Evolutionary conservation across 1,284 basidiomycete genomes (phyloP), one percentile per base, ranked within the genome.

Genomic region (Irpex rosettiformis): DNA sequence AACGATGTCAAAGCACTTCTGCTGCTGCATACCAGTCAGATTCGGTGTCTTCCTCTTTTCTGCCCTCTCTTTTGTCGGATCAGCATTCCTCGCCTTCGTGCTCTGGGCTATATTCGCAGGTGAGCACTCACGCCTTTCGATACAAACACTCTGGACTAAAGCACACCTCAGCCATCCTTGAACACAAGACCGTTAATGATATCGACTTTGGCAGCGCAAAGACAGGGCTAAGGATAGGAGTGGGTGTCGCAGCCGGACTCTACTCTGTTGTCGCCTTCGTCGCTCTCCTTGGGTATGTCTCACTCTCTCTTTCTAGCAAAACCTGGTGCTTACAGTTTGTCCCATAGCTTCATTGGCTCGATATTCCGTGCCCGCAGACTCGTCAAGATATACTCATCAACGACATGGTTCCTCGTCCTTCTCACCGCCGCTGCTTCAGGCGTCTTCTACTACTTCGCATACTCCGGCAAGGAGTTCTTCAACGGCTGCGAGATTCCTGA

Each of bases 21-120:
- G 81, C 70, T 84, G 78, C 70, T 85, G 83, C 68, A 76, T 86
- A 62, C 81, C 84, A 42, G 81, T 86, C 65, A 77, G 83, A 58
- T 71, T 80, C 42, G 84, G 81, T 60, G 83, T 85, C 49, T 82
- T 86, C 69, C 75, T 86, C 62, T 74, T 85, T 61, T 79, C 80
- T 25, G 65, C 81, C 21, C 59, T 82, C 25, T 75, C 76, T 33
- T 72, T 81, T 63, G 57, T 77, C 29, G 67, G 71, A 13, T 76
- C 78, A 18, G 73, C 73, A 2, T 62, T 77, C 21, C 62, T 79
- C 3, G 75, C 81, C 51, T 74, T 71, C 16, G 64, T 75, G 22
- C 74, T 75, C 13, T 85, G 80, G 79, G 70, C 60, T 42, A 25
- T 66, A 30, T 47, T 67, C n/a, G 64, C 63, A 52, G 54, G 70